Base-by-base conservation (phyloP, 1,139 yeast genomes). In the Candida tropicalis region DNA sequence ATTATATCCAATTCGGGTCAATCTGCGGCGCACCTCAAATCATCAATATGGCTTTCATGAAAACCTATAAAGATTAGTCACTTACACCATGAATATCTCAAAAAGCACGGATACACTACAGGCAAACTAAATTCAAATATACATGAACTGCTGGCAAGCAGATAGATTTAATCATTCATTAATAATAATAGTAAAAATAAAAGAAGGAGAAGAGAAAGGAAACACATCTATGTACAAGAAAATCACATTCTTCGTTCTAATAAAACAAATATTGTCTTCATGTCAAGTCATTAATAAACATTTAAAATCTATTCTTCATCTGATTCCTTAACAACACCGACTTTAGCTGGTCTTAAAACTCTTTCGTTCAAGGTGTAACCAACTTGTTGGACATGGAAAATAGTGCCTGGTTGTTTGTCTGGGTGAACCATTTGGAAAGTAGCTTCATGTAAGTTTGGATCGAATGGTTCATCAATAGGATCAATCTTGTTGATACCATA, bases 261-360 rank as follows among this genome's bases (percentile, higher is more conserved):
- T n/a, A n/a, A n/a, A n/a, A n/a, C n/a, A n/a, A n/a, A n/a, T n/a
- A 33, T 12, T 17, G 18, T 17, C 15, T 31, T 31, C 34, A 10
- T 31, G 22, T 10, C 34, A 26, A 36, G n/a, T 25, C 20, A 26
- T 16, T 9, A 26, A 5, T 22, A 11, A 18, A 17, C 18, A 20
- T 20, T 6, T 17, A 11, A 12, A 36, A 36, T 18, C 25, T 36
- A 18, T 29, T 41, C 24, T 22, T 52, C 50, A 24, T 55, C 49
- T 22, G 54, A 61, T 33, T 59, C 82, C 71, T 86, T 87, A 54
- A 90, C 97, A 60, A 91, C 81, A 56, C 98, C 97, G 55, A 91
- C 98, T 75, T 91, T 91, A 49, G 98, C 97, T 33, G 98, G 96
- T 69, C 98, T 83, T 62, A 91, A 78, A 36, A 90, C 96, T 63